Evolutionary conservation across 441 rosid genomes (phyloP), one percentile per base, ranked within the genome.

Genomic region (Syzygium malaccense): DNA sequence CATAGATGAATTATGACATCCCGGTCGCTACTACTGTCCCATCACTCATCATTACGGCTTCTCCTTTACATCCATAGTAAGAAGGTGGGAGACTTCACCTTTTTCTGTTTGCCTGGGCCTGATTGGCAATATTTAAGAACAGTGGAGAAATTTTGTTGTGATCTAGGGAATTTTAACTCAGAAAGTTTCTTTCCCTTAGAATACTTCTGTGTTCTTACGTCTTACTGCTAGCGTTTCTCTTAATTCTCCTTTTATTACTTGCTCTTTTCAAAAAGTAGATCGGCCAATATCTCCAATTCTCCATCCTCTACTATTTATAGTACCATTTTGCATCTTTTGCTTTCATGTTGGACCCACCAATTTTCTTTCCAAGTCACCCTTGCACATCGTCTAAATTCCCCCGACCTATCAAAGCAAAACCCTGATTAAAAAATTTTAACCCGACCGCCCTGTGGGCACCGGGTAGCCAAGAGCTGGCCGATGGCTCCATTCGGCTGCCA

Each of bases 1-100:
- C 91, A 92, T 96, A 23, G 98, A 94, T 80, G 98, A 96, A 91
- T 93, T 95, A 90, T 93, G 60, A 86, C 8, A 14, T 56, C 30
- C 75, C 2, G 1, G 51, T 75, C 1, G 5, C 83, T 41, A 37
- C 28, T 33, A 33, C 20, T 25, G 1, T 75, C 83, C 83, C 51
- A 37, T 75, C 83, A 23, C 83, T 75, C n/a, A 23, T 75, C n/a
- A 41, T 41, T 23, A 12, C 6, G n/a, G 23, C 83, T 23, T 41
- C 83, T 75, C 51, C n/a, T 75, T 10, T 10, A 41, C n/a, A 75
- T 41, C n/a, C n/a, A 0, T 75, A 41, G 83, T 41, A 75, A 75
- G 83, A 41, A 75, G 83, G 51, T 75, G n/a, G 83, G 83, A 75
- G 51, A 75, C 83, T 75, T 75, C 41, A 12, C 6, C 51, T 41